Base-by-base conservation (phyloP, 139 green algal species). In the Chlamydomonas incerta region DNA sequence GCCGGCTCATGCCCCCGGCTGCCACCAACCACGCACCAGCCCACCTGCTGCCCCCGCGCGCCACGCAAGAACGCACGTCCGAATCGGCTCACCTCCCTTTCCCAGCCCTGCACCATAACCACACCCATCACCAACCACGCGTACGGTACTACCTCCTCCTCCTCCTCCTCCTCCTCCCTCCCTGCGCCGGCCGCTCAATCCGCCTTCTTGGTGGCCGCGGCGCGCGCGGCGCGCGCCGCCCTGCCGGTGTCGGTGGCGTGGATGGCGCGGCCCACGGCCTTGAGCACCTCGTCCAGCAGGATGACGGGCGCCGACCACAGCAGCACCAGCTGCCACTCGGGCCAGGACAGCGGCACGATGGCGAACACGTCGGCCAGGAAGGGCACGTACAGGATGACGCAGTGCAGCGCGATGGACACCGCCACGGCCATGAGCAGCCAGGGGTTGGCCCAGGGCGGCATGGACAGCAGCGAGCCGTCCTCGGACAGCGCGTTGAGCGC, bases 341-440 rank as follows among this genome's bases (percentile, higher is more conserved):
- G 95, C 35, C 95, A 62, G 4, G 86, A 94, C 28, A 99, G 94
- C 2, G 98, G 97, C 65, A 99, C 97, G 76, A 99, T 99, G 91
- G 87, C 93, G 93, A 99, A 99, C 33, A 92, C 90, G 80, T 90
- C 75, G 18, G 93, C 94, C 52, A 99, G 87, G 80, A 96, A 91
- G n/a, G 97, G 97, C 3, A 98, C 88, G 88, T 99, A 99, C 34
- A 99, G 92, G 91, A 99, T 99, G 62, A 99, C 46, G 83, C 96
- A 98, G 93, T 99, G 98, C 71, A 99, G 95, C 15, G 86, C 88
- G 70, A 99, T 95, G 46, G 95, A 98, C 6, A 98, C 55, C 35
- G 74, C 80, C 88, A 98, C 98, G 68, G 98, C 98, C 52, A 98
- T 50, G 41, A 98, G 83, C 80, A 99, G 93, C 92, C 94, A 99